Base-by-base conservation (phyloP, 345 rosid species). In the Tarenaya hassleriana region DNA sequence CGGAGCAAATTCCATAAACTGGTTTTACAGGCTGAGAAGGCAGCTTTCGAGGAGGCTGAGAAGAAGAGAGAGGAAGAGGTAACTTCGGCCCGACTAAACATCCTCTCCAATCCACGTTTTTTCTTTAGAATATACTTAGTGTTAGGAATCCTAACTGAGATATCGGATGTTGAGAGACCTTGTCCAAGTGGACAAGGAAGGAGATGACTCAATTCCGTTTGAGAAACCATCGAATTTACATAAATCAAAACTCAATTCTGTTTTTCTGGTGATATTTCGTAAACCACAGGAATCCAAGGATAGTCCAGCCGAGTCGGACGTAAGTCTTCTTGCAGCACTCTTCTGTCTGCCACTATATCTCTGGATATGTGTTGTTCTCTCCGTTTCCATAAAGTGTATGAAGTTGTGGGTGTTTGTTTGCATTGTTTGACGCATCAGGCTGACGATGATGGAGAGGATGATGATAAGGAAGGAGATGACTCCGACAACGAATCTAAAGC, bases 11-110 rank as follows among this genome's bases (percentile, higher is more conserved):
- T n/a, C n/a, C 51, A n/a, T 19, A 37, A 43, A 43, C 46, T 10
- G 14, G 20, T 20, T 53, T 77, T n/a, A 66, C 79, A 90, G 97
- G 89, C 84, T 18, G 96, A 91, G 80, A 92, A 92, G 80, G 94
- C 88, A 62, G 91, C 95, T 56, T 92, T 92, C 20, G 98, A 92
- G 0, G 97, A 85, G 73, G 82, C 78, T 9, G 97, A 88, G 72
- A 83, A 92, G 78, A 83, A 82, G 67, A 77, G 21, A 61, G 87
- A 75, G 37, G 94, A 79, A 43, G 98, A 87, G 98, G 97, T 83
- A 75, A 44, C 19, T n/a, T n/a, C n/a, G n/a, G n/a, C n/a, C n/a
- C n/a, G n/a, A n/a, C n/a, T n/a, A n/a, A n/a, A n/a, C n/a, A n/a
- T n/a, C n/a, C n/a, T n/a, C n/a, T n/a, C n/a, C n/a, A n/a, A n/a